Evolutionary conservation across 305 asterid genomes (phyloP), one percentile per base, ranked within the genome.

Genomic region (Rubia peregrina): DNA sequence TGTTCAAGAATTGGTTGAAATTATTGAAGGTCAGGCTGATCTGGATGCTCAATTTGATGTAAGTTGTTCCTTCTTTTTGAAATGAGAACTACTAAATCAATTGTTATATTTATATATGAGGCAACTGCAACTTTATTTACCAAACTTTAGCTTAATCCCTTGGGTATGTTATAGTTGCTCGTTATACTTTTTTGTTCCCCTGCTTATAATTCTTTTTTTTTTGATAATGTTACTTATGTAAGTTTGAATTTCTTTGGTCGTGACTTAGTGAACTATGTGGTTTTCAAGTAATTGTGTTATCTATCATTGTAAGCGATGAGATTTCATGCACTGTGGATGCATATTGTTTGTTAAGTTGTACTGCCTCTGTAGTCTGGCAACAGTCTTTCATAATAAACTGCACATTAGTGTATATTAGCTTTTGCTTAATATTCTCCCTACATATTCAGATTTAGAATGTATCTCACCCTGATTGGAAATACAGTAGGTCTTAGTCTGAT

Each of bases 1-100:
- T 65, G 81, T 89, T 82, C 95, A 89, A 77, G 98, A 93, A 83
- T 97, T 93, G 79, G 97, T 93, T 84, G 98, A 89, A 83, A 91
- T 93, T 74, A 86, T 91, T 73, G 96, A 93, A 81, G 96, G 97
- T 72, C 98, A 93, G 86, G 97, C 97, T 75, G 98, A 93, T 81
- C 83, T 93, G 69, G 91, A 93, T 84, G 95, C 98, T 72, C 96
- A 89, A 74, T 91, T 91, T 66, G 80, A 91, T 70, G 97, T 93
- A 86, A 82, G 82, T 73, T 24, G 79, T 87, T 78, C 77, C 36
- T 46, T 67, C 73, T 70, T 67, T 63, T 44, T 55, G 16, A 21
- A 55, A 7, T 24, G 42, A 57, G 24, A 73, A 16, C 30, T 38
- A 7, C 22, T 17, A 0, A 21, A 7, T 13, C 9, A 7, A 14